phyloP scores from a whole-genome alignment of 306 rosid species.

The Crataegus laevigata region DNA sequence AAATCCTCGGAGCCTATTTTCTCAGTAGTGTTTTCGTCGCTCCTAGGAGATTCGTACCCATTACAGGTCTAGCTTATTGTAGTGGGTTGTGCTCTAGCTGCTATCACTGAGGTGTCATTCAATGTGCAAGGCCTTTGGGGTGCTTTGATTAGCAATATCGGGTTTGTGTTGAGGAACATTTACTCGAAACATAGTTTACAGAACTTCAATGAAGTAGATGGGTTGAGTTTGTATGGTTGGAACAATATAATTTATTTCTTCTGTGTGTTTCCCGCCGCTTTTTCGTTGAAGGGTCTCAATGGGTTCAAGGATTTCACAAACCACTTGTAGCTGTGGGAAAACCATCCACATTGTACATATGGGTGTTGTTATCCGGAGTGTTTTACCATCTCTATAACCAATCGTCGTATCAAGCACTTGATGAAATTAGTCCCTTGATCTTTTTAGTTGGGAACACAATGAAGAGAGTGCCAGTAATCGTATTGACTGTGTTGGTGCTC shows the following conservation, averaged over 20 bases:
- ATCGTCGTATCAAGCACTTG: slow-evolving; percentile 87
- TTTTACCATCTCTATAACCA: slow-evolving; percentile 95
- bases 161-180: slow-evolving; percentile 79
- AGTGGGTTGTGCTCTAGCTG: slow-evolving; percentile 78
- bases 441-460: slow-evolving; percentile 96
- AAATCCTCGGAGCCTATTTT: slow-evolving; percentile 89
- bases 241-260: slow-evolving; percentile 60
- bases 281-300: slow-evolving; percentile 74
- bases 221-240: slow-evolving; percentile 77
- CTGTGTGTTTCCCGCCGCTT: slow-evolving; percentile 76
- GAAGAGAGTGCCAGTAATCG: slow-evolving; percentile 88
- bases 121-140: slow-evolving; percentile 73
- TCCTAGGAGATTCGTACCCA: slow-evolving; percentile 67
- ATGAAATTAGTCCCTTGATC: slow-evolving; percentile 75
- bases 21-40: slow-evolving; percentile 63
- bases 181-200: slow-evolving; percentile 73
- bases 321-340: slow-evolving; percentile 11
- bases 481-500: slow-evolving; percentile 69
- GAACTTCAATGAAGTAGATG: slow-evolving; percentile 78
- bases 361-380: slow-evolving; percentile 53
- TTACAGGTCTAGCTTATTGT: slow-evolving; percentile 87
- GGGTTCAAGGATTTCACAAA: background rate
- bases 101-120: slow-evolving; percentile 82
- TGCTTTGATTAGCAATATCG: slow-evolving; percentile 84
- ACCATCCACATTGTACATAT: no score